Evolutionary conservation across 176 grass and related monocot species (phyloP).

Genomic region (Hyparrhenia diplandra): DNA sequence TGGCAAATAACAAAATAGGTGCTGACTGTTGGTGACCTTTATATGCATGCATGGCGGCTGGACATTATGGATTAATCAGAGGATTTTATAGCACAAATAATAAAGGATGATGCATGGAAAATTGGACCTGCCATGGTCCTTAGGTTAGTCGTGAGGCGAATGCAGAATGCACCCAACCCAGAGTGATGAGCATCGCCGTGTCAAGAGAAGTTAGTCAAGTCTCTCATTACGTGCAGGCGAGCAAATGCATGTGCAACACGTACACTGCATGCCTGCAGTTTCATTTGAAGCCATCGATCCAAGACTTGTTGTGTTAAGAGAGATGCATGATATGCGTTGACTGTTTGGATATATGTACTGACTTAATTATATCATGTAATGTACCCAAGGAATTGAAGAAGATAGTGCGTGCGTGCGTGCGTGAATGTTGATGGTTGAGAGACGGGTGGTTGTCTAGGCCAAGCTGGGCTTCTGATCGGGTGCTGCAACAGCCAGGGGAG

Average conservation of each 20-base stretch:
- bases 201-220: neutral
- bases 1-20: no score
- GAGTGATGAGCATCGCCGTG: neutral
- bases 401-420: neutral
- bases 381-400: neutral
- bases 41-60: no score
- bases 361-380: neutral
- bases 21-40: no score
- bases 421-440: neutral
- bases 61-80: no score
- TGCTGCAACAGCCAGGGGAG: slow-evolving; percentile 29
- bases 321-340: neutral
- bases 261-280: neutral
- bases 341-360: neutral
- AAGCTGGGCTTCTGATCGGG: slow-evolving; percentile 33
- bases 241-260: neutral
- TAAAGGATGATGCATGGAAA: slow-evolving; percentile 19
- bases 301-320: neutral
- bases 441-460: slow-evolving; percentile 5
- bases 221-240: neutral
- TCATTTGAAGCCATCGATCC: neutral
- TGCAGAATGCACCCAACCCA: slow-evolving; percentile 21
- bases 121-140: slow-evolving; percentile 17
- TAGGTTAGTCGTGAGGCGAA: slow-evolving; percentile 18
- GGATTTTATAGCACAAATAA: no score